Evolutionary conservation across 2,329 filamentous ascomycete genomes (phyloP).

Genomic region (Ophiognomonia clavigignenti-juglandacearum): DNA sequence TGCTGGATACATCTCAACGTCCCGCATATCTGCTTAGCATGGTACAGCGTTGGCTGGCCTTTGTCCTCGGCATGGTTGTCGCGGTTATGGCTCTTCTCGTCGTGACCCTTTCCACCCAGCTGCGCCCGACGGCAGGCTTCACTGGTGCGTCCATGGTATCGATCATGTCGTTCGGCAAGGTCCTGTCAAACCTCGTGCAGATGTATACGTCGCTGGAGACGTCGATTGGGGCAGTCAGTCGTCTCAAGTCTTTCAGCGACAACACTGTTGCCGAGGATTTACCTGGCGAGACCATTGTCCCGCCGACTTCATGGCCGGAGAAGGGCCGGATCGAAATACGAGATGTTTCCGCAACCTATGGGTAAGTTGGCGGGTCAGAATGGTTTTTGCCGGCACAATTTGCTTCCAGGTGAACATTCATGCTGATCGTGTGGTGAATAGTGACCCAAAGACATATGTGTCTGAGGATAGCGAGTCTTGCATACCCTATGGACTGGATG

Average conservation of each 20-base stretch:
- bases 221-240: constrained; percentile 27
- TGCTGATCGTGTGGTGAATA: neutral
- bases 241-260: constrained; percentile 23
- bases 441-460: neutral
- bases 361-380: neutral
- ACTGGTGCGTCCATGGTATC: constrained; percentile 34
- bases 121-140: constrained; percentile 31
- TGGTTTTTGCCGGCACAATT: too few relatives aligned
- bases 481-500: neutral
- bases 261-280: constrained; percentile 20
- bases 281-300: constrained; percentile 21
- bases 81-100: constrained; percentile 42
- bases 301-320: constrained; percentile 24
- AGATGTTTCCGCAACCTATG: constrained; percentile 24
- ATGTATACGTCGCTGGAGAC: constrained; percentile 30
- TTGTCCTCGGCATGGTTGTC: constrained; percentile 46
- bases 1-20: constrained; percentile 50
- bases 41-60: constrained; percentile 53
- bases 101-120: constrained; percentile 42
- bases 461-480: neutral
- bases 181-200: constrained; percentile 24
- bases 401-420: neutral
- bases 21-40: constrained; percentile 54
- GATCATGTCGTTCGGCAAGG: constrained; percentile 31
- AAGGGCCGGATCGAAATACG: constrained; percentile 21